Percentiles rank a stretch among this genome's conserved stretches.
Evolutionary conservation across 2,329 filamentous ascomycete genomes (phyloP).

Genomic region (Fusarium xyrophilum): DNA sequence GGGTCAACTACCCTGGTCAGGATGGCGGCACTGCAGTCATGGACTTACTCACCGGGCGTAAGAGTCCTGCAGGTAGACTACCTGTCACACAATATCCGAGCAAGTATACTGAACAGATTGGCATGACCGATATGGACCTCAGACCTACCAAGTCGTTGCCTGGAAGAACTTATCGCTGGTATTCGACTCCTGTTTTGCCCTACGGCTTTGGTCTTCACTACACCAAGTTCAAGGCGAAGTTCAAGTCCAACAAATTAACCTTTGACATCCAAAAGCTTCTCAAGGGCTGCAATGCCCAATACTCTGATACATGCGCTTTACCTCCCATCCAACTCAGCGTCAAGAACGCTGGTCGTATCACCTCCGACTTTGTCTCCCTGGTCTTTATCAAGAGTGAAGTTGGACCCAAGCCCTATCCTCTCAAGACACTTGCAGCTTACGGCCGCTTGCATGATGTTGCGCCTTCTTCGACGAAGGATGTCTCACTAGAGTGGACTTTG

Average conservation of each 20-base stretch:
- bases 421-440: conserved; percentile 5
- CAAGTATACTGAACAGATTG: background rate
- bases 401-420: background rate
- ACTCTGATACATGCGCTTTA: background rate
- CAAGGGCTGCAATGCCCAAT: background rate
- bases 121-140: background rate
- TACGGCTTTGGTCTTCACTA: conserved; percentile 9
- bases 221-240: conserved; percentile 3
- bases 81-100: background rate
- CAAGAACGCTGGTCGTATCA: background rate
- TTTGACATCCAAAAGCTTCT: conserved; percentile 1
- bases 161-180: conserved; percentile 10
- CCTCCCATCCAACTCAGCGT: background rate
- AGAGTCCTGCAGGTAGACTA: background rate
- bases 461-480: rapidly evolving
- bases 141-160: background rate
- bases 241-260: background rate
- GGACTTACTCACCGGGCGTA: background rate
- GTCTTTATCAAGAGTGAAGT: conserved; percentile 3
- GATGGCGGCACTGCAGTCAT: conserved; percentile 4
- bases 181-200: background rate
- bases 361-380: background rate
- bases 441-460: background rate
- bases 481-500: background rate
- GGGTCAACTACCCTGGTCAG: conserved; percentile 10